A percentile compares a stretch with the other conserved stretches of the same genome.
Evolutionary conservation across 108 stramenopile species (phyloP).

Genomic region (Skeletonema marinoi): DNA sequence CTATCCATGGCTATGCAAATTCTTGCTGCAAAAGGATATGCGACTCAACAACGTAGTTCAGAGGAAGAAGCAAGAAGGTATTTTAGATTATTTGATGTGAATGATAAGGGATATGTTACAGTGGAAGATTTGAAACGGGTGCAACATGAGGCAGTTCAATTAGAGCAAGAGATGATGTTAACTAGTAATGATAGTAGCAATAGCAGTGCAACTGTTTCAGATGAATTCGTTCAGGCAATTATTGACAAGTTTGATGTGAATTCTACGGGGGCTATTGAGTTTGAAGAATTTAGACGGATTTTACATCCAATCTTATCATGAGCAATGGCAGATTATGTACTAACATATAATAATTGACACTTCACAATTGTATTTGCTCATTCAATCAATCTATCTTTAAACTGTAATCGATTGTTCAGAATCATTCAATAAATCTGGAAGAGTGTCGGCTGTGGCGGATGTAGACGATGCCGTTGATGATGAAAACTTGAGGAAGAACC

Average conservation of each 20-base stretch:
- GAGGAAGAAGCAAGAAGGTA: constrained; percentile 29
- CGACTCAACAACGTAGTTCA: constrained; percentile 6
- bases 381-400: not conserved
- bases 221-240: constrained; percentile 21
- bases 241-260: constrained; percentile 36
- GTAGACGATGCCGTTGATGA: no score
- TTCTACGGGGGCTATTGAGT: constrained; percentile 27
- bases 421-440: no score
- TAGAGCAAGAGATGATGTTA: not conserved
- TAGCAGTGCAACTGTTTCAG: constrained; percentile 3
- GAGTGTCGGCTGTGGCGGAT: no score
- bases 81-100: constrained; percentile 31
- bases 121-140: constrained; percentile 29
- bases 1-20: constrained; percentile 16
- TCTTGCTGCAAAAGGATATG: constrained; percentile 16
- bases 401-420: not conserved
- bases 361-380: not conserved
- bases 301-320: constrained; percentile 18
- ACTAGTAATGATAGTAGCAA: not conserved
- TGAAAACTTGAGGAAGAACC: no score
- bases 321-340: not conserved
- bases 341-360: not conserved
- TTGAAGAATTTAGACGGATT: constrained; percentile 18
- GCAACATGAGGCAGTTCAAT: constrained; percentile 7
- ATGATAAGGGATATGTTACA: constrained; percentile 30